A percentile compares a stretch with the other conserved stretches of the same genome.
These are phyloP conservation scores for Themeda triandra DNA, from an alignment of 176 grass and related monocot genomes.

Conservation along the genomic window DNA sequence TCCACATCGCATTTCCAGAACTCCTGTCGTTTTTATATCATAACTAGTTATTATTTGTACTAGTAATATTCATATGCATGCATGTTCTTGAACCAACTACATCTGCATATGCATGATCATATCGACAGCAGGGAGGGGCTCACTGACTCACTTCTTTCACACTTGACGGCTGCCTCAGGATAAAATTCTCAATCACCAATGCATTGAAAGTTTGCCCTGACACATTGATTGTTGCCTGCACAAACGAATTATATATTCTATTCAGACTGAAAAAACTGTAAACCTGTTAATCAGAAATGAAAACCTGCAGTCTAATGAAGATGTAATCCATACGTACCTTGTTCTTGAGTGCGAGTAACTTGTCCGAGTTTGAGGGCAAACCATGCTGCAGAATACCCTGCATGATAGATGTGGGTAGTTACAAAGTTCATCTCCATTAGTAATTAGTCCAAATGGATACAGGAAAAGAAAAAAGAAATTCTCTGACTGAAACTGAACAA, in stretches of 20 bases:
- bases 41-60: not conserved
- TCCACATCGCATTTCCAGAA: constrained; percentile 54
- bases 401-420: no score
- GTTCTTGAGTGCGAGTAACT: constrained; percentile 54
- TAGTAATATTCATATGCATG: not conserved
- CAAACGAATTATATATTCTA: not conserved
- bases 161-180: constrained; percentile 66
- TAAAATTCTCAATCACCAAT: constrained; percentile 67
- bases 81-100: not conserved
- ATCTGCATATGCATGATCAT: no score
- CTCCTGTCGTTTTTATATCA: constrained; percentile 9
- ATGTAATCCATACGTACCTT: constrained; percentile 22
- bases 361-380: constrained; percentile 76
- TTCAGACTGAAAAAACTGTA: not conserved
- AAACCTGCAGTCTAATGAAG: no score
- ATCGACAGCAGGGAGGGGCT: not conserved
- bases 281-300: no score
- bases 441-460: no score
- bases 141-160: constrained; percentile 45
- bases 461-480: no score
- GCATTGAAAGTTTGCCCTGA: constrained; percentile 75
- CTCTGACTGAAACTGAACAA: no score
- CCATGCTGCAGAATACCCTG: constrained; percentile 86
- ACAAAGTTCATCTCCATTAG: no score
- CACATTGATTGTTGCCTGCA: constrained; percentile 63